Evolutionary conservation across 495 filamentous ascomycete species (phyloP).

Genomic region (Penicillium malachiteum): DNA sequence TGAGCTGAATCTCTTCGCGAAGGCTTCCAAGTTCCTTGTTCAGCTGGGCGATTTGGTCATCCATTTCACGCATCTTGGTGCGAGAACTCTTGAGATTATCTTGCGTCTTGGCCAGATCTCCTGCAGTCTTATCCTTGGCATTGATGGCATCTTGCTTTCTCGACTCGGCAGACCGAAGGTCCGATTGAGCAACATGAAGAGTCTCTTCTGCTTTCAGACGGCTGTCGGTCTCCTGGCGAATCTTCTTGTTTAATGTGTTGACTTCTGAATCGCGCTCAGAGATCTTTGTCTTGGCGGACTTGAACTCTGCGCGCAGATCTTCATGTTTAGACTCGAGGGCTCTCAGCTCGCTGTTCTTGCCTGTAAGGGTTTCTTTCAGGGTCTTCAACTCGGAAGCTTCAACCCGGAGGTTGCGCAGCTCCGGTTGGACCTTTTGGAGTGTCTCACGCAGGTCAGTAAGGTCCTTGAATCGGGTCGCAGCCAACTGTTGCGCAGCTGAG

Average conservation of each 20-base stretch:
- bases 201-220: constrained; percentile 75
- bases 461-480: constrained; percentile 83
- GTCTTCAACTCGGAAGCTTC: constrained; percentile 72
- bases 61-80: constrained; percentile 63
- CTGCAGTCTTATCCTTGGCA: constrained; percentile 61
- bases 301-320: constrained; percentile 72
- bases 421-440: constrained; percentile 81
- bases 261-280: constrained; percentile 75
- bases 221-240: constrained; percentile 69
- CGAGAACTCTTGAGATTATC: constrained; percentile 67
- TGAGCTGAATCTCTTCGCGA: constrained; percentile 79
- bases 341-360: constrained; percentile 67
- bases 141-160: constrained; percentile 77
- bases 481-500: constrained; percentile 79
- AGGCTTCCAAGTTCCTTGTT: constrained; percentile 63
- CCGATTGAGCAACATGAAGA: constrained; percentile 64
- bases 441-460: constrained; percentile 74
- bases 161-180: constrained; percentile 70
- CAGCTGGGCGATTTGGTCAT: constrained; percentile 65
- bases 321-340: constrained; percentile 75
- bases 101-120: constrained; percentile 67
- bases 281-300: constrained; percentile 63
- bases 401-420: constrained; percentile 69
- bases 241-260: constrained; percentile 69
- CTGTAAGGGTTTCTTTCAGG: constrained; percentile 67